Conservation (phyloP, 202 grass and related monocot species). For the Alloteropsis angusta region DNA sequence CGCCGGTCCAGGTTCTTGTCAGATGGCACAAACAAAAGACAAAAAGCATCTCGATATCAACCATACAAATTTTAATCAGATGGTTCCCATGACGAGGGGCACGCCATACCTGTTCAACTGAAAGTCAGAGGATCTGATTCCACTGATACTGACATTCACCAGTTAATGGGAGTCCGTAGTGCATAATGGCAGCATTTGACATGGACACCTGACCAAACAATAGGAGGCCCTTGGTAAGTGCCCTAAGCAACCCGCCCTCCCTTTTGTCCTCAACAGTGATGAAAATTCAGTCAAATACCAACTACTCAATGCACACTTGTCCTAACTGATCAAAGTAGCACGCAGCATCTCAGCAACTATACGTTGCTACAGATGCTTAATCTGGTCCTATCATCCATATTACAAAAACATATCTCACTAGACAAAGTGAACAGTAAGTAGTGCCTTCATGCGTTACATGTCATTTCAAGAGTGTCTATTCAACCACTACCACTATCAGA, state of each 20-base stretch:
- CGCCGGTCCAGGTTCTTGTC: neutral
- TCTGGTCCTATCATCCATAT: neutral
- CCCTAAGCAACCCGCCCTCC: neutral
- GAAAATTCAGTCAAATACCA: neutral
- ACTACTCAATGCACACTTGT: constrained; percentile 20
- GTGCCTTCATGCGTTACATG: neutral
- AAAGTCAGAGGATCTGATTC: constrained; percentile 35
- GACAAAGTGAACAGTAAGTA: neutral
- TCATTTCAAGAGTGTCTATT: neutral
- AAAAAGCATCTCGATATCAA: neutral
- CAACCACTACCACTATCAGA: neutral
- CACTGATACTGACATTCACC: constrained; percentile 32
- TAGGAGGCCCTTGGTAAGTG: constrained; percentile 11
- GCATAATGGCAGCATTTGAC: constrained; percentile 24
- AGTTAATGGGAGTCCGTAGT: constrained; percentile 15
- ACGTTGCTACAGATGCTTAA: neutral
- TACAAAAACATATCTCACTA: constrained; percentile 8
- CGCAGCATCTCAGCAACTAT: neutral
- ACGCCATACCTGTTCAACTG: constrained; percentile 7
- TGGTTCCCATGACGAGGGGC: neutral
- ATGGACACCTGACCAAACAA: constrained; percentile 38
- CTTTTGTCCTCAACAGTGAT: neutral
- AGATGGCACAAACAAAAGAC: neutral
- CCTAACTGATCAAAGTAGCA: neutral
- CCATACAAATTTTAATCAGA: neutral